Base-by-base conservation (phyloP, 352 stramenopile genomes). In the Elongisporangium undulatum region DNA sequence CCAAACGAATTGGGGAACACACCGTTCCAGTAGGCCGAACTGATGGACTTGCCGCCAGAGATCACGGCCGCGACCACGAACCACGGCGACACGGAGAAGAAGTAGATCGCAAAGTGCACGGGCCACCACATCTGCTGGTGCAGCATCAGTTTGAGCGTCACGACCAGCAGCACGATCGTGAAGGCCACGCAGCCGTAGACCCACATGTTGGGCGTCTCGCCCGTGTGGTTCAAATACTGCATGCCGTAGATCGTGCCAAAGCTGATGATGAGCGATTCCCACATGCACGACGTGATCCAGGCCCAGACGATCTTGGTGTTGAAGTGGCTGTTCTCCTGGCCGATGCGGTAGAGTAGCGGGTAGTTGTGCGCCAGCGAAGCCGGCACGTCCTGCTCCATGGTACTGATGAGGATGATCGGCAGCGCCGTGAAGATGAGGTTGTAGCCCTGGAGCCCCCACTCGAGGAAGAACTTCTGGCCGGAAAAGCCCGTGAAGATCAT, bases 131-230 rank as follows among this genome's bases (percentile, higher is more conserved):
- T 90, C 59, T 94, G 80, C 62, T 94, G 83, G 51, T 92, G 82
- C 51, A 94, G 62, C 56, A 84, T 87, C 2, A 98, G 83, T 79
- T 99, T 99, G 58, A 98, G 74, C 34, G 94, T 97, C 51, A 98
- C 87, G n/a, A 98, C 79, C 48, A 98, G 80, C 50, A 99, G 77
- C 29, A 99, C 80, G 61, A 94, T 90, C 16, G 92, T 96, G 72
- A 98, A 99, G 48, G 95, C 89, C 3, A 87, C 92, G 48, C 87
- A 96, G 48, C 97, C 96, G 58, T 98, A 96, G 26, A 97, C 87
- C 74, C 95, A 97, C 75, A 99, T 89, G 52, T 89, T 96, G 8
- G 87, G 84, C 49, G 92, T 97, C 63, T 96, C 85, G 5, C 92
- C 95, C 22, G 82, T 78, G 2, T 85, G 77, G 4, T 82, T 76